A percentile compares a stretch with the other conserved stretches of the same genome.
Conservation (phyloP, 78 protist species). For the slime mould (Dictyostelium discoideum) region DNA sequence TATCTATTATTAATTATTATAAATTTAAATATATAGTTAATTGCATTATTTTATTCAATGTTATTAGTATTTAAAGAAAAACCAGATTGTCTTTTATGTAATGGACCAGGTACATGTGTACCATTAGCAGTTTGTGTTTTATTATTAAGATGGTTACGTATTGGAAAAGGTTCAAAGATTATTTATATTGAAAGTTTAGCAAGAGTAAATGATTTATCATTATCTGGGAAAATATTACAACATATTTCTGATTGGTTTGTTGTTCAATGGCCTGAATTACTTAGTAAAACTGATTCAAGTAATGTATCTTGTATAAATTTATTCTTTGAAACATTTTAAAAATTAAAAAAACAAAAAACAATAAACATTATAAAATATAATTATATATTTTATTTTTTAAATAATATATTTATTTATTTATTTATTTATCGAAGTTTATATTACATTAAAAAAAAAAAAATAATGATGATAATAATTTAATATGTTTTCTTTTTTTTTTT, state of each 20-base stretch:
- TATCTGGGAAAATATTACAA: conserved; percentile 83
- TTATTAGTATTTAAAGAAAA: conserved; percentile 45
- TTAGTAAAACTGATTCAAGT: not conserved
- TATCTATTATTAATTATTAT: not conserved
- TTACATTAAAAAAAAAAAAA: not conserved
- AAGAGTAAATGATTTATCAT: conserved; percentile 73
- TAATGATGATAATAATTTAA: too few relatives aligned
- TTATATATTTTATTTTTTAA: too few relatives aligned
- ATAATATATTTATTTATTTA: not conserved
- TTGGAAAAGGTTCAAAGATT: conserved; percentile 33
- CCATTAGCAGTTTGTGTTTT: conserved; percentile 72
- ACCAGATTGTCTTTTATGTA: conserved; percentile 75
- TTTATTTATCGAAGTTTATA: not conserved
- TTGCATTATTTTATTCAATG: conserved; percentile 61
- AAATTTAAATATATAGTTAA: not conserved
- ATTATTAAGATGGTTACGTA: conserved; percentile 23
- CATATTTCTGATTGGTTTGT: conserved; percentile 66
- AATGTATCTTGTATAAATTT: conserved; percentile 39
- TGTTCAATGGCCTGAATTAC: conserved; percentile 80
- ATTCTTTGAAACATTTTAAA: conserved; percentile 41
- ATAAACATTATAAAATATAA: too few relatives aligned
- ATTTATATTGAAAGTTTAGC: conserved; percentile 86
- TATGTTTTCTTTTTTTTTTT: not conserved
- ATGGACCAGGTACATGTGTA: conserved; percentile 91
- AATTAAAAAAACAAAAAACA: not conserved